Base-by-base conservation (phyloP, 305 asterid species). In the Fraxinus floribunda region DNA sequence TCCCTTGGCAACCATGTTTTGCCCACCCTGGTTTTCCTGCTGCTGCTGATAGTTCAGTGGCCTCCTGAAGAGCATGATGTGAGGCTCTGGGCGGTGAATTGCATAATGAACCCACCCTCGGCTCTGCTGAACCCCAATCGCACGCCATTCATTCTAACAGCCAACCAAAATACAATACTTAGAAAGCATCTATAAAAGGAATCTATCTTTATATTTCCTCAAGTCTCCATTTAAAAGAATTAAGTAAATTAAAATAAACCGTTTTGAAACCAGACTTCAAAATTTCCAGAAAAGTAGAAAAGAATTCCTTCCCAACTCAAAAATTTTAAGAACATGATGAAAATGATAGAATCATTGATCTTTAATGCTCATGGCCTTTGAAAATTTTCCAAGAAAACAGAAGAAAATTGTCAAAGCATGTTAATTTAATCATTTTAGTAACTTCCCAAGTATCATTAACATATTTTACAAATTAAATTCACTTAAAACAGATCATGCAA, bases 61-160 rank as follows among this genome's bases (percentile, higher is more conserved):
- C 92, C 92, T 89, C 88, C 92, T 86, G 86, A 89, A 89, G 83
- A 89, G 91, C 92, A 90, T 88, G 83, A 88, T 89, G 85, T 88
- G 91, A 32, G 86, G 91, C 89, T 90, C 91, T 79, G 90, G 92
- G 18, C 89, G 89, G 81, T 89, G 92, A 52, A 89, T 85, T 5
- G 92, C 92, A 60, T 89, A 89, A 85, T 89, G 92, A 18, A 88
- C 92, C 92, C 92, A 86, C 26, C 92, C 92, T 24, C 91, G 83
- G 81, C 92, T 89, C 82, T 89, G 92, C 86, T 89, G 91, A 78
- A 89, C 92, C 62, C 92, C 92, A 74, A 89, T 83, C 20, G 91
- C 91, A 68, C 91, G 81, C 92, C 92, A 89, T 81, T 89, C 92
- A 75, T 68, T 89, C 92, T 89, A 75, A 20, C 5, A 57, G 16